Conservation (phyloP, 345 rosid species). For the Gynandropsis gynandra region DNA sequence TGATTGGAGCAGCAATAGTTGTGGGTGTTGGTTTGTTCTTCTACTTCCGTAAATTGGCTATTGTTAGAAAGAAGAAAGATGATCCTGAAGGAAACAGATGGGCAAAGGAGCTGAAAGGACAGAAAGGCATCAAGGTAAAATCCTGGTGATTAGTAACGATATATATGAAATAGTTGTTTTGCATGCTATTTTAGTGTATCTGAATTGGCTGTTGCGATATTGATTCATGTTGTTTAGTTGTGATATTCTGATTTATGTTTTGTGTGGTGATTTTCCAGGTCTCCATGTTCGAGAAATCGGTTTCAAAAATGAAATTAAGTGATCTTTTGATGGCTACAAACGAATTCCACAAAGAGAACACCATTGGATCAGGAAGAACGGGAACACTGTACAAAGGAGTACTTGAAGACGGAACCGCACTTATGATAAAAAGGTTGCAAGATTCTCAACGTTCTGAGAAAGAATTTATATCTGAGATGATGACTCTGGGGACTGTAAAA, state of each 20-base stretch:
- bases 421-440: slow-evolving; percentile 87
- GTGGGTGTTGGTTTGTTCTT: slow-evolving; percentile 43
- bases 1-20: slow-evolving; percentile 53
- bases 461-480: slow-evolving; percentile 76
- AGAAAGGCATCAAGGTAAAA: slow-evolving; percentile 66
- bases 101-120: slow-evolving; percentile 65
- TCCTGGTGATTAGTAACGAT: background rate
- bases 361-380: slow-evolving; percentile 78
- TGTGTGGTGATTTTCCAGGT: slow-evolving; percentile 40
- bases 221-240: background rate
- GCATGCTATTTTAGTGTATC: too few relatives aligned
- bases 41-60: slow-evolving; percentile 45
- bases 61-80: slow-evolving; percentile 60
- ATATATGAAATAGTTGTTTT: too few relatives aligned
- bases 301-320: slow-evolving; percentile 64
- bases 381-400: slow-evolving; percentile 80
- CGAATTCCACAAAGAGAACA: slow-evolving; percentile 64
- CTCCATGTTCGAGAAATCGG: slow-evolving; percentile 73
- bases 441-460: slow-evolving; percentile 85
- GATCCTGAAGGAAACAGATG: slow-evolving; percentile 94
- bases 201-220: too few relatives aligned
- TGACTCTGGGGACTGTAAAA: slow-evolving; percentile 72
- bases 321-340: slow-evolving; percentile 91
- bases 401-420: slow-evolving; percentile 60
- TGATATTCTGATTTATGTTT: slow-evolving; percentile 9